Percentiles rank a stretch among this genome's conserved stretches.
Conservation (phyloP, 2,329 filamentous ascomycete species). For the Ophiostoma quercus region DNA sequence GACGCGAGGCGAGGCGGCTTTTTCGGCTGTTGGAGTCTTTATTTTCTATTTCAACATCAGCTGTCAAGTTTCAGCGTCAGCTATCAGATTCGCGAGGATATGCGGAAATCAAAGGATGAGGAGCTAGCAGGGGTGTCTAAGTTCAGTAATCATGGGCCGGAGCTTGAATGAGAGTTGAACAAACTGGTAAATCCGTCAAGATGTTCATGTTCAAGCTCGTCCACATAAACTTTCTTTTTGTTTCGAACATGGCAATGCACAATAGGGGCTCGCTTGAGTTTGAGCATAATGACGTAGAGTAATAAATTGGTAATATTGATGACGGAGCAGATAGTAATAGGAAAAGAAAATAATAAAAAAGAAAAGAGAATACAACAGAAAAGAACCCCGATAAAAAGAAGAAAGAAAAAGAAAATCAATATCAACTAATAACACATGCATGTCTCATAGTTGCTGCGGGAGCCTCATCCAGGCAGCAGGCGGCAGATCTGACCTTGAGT, state of each 20-base stretch:
- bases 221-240: too few species aligned
- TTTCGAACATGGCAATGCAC: too few species aligned
- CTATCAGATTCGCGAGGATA: slow-evolving; percentile 10
- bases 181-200: too few species aligned
- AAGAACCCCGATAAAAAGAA: neutral
- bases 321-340: neutral
- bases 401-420: neutral
- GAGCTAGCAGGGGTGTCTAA: neutral
- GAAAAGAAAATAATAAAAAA: neutral
- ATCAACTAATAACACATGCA: neutral
- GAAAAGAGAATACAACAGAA: neutral
- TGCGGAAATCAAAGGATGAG: slow-evolving; percentile 4
- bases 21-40: too few species aligned
- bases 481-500: neutral
- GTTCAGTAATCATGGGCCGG: neutral
- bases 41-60: neutral
- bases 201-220: too few species aligned
- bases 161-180: too few species aligned
- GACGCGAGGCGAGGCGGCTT: neutral
- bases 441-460: neutral
- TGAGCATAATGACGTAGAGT: neutral
- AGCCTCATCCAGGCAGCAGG: neutral
- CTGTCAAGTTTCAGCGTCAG: neutral
- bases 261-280: neutral
- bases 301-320: neutral